phyloP scores from a whole-genome alignment of 2,329 filamentous ascomycete species.

The Trichoderma cornu-damae region DNA sequence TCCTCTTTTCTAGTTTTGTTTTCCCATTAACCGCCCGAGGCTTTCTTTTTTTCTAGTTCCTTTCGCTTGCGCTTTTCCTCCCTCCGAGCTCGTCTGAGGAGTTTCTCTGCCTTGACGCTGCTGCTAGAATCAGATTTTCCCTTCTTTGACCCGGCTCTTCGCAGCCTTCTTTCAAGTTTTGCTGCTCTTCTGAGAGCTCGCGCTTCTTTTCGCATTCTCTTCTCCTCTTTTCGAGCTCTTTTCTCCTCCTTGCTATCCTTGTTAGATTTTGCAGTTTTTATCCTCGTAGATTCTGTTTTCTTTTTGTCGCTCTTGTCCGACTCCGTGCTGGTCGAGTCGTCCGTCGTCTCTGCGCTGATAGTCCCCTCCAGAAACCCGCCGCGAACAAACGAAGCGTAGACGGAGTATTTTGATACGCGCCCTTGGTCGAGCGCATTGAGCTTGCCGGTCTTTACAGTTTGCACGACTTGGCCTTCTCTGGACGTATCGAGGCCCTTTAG shows the following conservation, averaged over 20 bases:
- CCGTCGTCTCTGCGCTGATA: conserved; percentile 35
- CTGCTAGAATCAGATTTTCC: conserved; percentile 29
- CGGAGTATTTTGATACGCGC: conserved; percentile 51
- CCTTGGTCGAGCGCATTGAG: conserved; percentile 53
- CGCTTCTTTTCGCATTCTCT: conserved; percentile 30
- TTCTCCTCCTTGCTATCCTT: conserved; percentile 26
- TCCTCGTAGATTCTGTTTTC: conserved; percentile 21
- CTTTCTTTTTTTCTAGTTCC: conserved; percentile 26
- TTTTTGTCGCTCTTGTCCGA: conserved; percentile 29
- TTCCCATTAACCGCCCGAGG: neutral
- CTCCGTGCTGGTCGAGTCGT: conserved; percentile 25
- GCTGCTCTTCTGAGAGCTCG: conserved; percentile 17
- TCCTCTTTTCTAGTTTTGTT: neutral
- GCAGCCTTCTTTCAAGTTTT: conserved; percentile 27
- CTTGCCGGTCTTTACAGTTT: conserved; percentile 51
- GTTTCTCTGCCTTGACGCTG: conserved; percentile 41
- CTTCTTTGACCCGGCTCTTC: conserved; percentile 24
- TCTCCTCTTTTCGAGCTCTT: conserved; percentile 24
- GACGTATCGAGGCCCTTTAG: conserved; percentile 71
- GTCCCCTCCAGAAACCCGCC: conserved; percentile 76
- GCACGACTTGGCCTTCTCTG: conserved; percentile 49
- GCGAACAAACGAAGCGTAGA: conserved; percentile 81
- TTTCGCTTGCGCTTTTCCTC: conserved; percentile 38
- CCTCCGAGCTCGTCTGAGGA: conserved; percentile 40
- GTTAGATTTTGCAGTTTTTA: conserved; percentile 22